Base-by-base conservation (phyloP, 306 rosid species). In the Rosa chinensis region DNA sequence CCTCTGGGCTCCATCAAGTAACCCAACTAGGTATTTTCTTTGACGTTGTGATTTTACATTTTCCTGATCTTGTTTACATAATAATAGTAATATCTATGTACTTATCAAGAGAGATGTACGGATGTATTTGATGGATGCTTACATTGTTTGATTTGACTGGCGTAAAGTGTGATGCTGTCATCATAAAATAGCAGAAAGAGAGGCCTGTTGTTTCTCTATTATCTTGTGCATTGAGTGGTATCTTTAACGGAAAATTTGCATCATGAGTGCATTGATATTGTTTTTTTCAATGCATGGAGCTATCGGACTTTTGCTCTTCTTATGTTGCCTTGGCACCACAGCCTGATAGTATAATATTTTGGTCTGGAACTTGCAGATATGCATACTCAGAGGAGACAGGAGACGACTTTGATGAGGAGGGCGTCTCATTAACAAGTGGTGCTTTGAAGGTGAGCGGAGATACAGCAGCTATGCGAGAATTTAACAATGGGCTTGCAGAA, bases 1-100 rank as follows among this genome's bases (percentile, higher is more conserved):
- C 75, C 98, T 94, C 50, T 94, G 98, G 98, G 97, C 97, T 84
- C 97, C 98, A 79, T 92, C 97, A 45, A 92, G 84, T n/a, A 94
- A 94, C 90, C 98, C 96, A 39, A 90, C 96, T 14, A 92, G 98
- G 98, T 94, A 89, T 76, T 20, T 70, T 68, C 62, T 79, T 77
- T 78, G 66, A 40, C 63, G 7, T 55, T 79, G 55, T 23, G 52
- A 61, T 72, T 44, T 40, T 20, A n/a, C 68, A 28, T 40, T 71
- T 70, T 73, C 53, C 77, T 66, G 47, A 48, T 9, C 75, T 28
- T 78, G 7, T 16, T 25, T 62, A 1, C 42, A 5, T 72, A 8
- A 53, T 71, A 71, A 8, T 8, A 72, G 44, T 66, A 18, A 62
- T 50, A 49, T 63, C 35, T 72, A 40, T 47, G 49, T 48, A 40